Conservation (phyloP, 805 yeast species). For the Zygosaccharomyces bisporus region DNA sequence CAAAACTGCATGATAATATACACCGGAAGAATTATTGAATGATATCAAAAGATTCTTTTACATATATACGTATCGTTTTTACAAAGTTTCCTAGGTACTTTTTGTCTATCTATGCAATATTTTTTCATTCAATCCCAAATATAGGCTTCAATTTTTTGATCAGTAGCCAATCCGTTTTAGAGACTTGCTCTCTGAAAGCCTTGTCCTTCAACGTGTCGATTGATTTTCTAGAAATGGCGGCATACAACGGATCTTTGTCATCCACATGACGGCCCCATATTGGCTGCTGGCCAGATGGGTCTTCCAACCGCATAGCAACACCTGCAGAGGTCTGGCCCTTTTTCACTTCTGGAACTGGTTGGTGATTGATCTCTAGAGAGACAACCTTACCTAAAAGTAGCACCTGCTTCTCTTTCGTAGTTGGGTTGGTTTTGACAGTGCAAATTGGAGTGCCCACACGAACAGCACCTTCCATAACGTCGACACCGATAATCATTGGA, state of each 20-base stretch:
- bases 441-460: constrained; percentile 93
- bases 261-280: constrained; percentile 99
- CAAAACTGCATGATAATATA: neutral
- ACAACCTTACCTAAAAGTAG: constrained; percentile 78
- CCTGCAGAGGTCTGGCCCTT: constrained; percentile 97
- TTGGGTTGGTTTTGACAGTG: constrained; percentile 86
- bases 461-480: constrained; percentile 85
- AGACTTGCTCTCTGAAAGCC: constrained; percentile 91
- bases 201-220: constrained; percentile 98
- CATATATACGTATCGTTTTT: neutral
- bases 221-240: constrained; percentile 83
- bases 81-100: neutral
- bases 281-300: constrained; percentile 89
- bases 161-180: constrained; percentile 94
- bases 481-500: constrained; percentile 99
- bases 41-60: neutral
- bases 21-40: neutral
- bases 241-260: constrained; percentile 84
- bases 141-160: constrained; percentile 83
- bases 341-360: constrained; percentile 70
- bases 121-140: constrained; percentile 63
- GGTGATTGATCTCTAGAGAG: constrained; percentile 95
- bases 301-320: constrained; percentile 96
- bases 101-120: neutral
- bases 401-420: constrained; percentile 66